Base-by-base conservation (phyloP, 1,284 basidiomycete genomes). In the Apiotrichum domesticum region DNA sequence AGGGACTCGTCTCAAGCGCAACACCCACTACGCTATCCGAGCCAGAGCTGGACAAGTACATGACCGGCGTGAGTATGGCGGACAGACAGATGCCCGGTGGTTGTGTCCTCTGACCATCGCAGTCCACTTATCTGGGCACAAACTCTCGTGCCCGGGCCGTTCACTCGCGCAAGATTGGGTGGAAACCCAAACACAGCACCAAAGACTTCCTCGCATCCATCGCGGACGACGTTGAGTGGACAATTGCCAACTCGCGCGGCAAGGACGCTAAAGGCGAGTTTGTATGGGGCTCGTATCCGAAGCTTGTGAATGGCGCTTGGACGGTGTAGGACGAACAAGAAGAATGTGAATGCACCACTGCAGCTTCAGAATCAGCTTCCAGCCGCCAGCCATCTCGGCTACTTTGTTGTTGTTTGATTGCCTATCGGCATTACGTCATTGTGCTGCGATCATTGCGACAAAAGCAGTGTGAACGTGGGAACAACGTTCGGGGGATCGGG, bases 141-240 rank as follows among this genome's bases (percentile, higher is more conserved):
- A 85, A 85, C 69, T 80, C 82, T 13, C 80, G 81, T 35, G 80
- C 78, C 59, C 75, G 72, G 32, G 80, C 79, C 2, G 81, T 79
- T 57, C 75, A 81, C n/a, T 80, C 79, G 3, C 79, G 80, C 53
- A 70, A 76, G 2, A 76, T 87, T 46, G 85, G 85, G 4, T 73
- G 71, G 70, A 68, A 62, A 51, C 71, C 73, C 32, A 68, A 66
- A 50, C 62, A 60, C 51, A 57, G 51, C n/a, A 62, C 65, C n/a
- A 35, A 61, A 37, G 61, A 66, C 51, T 67, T 74, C 41, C 51
- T 65, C 35, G 39, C 50, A 35, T 50, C 61, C 29, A 58, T 70
- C 42, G 64, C 58, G 41, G 51, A 42, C 6, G 58, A 60, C 33
- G 41, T 54, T 14, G 55, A 54, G 13, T 54, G 46, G 47, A 60